Conservation (phyloP, 306 rosid genomes). For the Castanea mollissima region DNA sequence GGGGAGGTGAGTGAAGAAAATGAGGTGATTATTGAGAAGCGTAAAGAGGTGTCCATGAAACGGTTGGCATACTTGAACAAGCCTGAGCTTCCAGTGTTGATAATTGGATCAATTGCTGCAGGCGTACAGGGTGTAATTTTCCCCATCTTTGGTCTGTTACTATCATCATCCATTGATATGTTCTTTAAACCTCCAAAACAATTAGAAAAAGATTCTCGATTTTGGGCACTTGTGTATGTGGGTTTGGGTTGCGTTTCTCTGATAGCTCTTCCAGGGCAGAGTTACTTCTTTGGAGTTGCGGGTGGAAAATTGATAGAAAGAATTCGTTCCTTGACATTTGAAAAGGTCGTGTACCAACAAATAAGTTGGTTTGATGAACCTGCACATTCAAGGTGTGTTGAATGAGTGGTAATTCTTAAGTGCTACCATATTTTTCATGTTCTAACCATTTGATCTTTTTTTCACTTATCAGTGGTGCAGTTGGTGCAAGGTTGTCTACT, state of each 20-base stretch:
- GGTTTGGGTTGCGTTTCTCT: slow-evolving; percentile 52
- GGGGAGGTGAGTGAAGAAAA: neutral
- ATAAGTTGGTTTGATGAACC: slow-evolving; percentile 90
- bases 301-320: slow-evolving; percentile 77
- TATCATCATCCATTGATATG: slow-evolving; percentile 59
- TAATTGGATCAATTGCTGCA: slow-evolving; percentile 70
- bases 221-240: slow-evolving; percentile 59
- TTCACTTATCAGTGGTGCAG: slow-evolving; percentile 56
- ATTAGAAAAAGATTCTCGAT: slow-evolving; percentile 53
- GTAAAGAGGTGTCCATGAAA: slow-evolving; percentile 36
- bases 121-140: slow-evolving; percentile 54
- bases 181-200: slow-evolving; percentile 56
- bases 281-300: slow-evolving; percentile 69
- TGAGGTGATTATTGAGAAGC: slow-evolving; percentile 10
- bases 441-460: neutral
- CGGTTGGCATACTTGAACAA: slow-evolving; percentile 63
- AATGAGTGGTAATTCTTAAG: neutral
- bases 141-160: slow-evolving; percentile 71
- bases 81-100: slow-evolving; percentile 59
- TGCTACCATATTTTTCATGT: neutral
- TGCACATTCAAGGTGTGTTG: slow-evolving; percentile 71
- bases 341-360: slow-evolving; percentile 78
- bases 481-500: slow-evolving; percentile 82
- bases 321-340: slow-evolving; percentile 70
- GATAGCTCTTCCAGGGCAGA: slow-evolving; percentile 38